A percentile compares a stretch with the other conserved stretches of the same genome.
Evolutionary conservation across 371 early-diverging fungal genomes (phyloP).

Genomic region (Apophysomyces sp.): DNA sequence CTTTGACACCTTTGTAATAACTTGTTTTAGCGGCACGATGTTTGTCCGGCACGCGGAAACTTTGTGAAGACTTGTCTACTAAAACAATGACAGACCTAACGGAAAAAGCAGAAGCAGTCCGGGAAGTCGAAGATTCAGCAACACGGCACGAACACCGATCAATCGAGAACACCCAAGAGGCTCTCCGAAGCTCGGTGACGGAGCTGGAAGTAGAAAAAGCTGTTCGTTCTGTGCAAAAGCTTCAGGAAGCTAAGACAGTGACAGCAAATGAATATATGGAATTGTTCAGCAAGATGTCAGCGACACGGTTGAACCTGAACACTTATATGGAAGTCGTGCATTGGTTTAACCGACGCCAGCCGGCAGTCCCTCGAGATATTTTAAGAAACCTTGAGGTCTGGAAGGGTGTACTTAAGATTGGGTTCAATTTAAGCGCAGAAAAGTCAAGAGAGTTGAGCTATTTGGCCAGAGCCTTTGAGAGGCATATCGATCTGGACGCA

Average conservation of each 20-base stretch:
- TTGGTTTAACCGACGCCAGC: not conserved
- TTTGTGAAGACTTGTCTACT: not conserved
- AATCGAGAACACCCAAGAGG: not conserved
- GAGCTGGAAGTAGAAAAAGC: not conserved
- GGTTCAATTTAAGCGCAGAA: constrained; percentile 19
- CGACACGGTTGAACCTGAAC: not conserved
- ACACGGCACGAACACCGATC: not conserved
- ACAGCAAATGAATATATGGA: not conserved
- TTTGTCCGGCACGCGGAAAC: not conserved
- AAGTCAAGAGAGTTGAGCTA: constrained; percentile 23
- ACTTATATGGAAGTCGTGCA: not conserved
- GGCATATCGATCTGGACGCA: constrained; percentile 12
- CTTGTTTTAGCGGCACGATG: not conserved
- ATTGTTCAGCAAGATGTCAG: not conserved
- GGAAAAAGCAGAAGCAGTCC: not conserved
- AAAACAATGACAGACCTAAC: not conserved
- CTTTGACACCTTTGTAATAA: not conserved
- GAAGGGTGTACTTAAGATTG: constrained; percentile 29
- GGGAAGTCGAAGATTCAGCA: not conserved
- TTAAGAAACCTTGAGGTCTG: constrained; percentile 27
- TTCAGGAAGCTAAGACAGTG: not conserved
- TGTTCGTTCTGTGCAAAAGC: not conserved
- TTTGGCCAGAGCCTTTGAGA: constrained; percentile 21
- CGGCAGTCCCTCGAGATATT: constrained; percentile 8
- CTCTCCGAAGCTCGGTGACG: not conserved